Conservation (phyloP, 768 basidiomycete genomes). For the Cyclocybe cylindracea region DNA sequence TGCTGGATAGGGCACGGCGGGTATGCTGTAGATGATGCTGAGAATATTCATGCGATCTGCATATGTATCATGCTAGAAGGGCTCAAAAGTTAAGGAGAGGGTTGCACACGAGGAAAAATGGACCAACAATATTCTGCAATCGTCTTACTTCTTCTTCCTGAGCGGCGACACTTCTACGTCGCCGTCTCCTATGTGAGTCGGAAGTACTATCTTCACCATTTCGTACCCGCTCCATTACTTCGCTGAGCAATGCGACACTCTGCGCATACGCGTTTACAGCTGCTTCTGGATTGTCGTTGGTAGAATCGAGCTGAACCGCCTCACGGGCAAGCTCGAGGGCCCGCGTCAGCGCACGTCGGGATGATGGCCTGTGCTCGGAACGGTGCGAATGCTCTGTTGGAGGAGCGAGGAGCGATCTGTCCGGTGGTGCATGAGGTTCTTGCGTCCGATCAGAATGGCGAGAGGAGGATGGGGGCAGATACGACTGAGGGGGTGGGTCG, state of each 20-base stretch:
- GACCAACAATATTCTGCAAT: conserved; percentile 84
- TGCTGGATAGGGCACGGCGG: conserved; percentile 68
- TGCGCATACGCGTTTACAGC: conserved; percentile 89
- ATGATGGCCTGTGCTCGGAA: conserved; percentile 66
- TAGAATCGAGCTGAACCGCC: conserved; percentile 85
- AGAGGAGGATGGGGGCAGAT: conserved; percentile 42
- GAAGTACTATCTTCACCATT: conserved; percentile 81
- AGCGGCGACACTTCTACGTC: conserved; percentile 81
- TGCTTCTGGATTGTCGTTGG: conserved; percentile 84
- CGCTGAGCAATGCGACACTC: conserved; percentile 83
- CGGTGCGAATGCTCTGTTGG: conserved; percentile 33
- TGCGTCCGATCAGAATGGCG: conserved; percentile 23
- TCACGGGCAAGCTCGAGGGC: conserved; percentile 88
- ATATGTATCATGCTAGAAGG: conserved; percentile 85
- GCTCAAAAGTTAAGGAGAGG: conserved; percentile 7
- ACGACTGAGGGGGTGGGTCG: conserved; percentile 58
- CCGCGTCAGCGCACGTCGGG: conserved; percentile 80
- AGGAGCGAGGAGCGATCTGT: conserved; percentile 22
- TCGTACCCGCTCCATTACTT: conserved; percentile 91
- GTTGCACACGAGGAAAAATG: neutral
- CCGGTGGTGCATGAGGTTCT: conserved; percentile 22
- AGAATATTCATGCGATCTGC: conserved; percentile 94
- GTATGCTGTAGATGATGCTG: conserved; percentile 86
- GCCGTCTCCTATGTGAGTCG: conserved; percentile 57
- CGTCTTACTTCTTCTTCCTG: conserved; percentile 89